Evolutionary conservation across 129 eudicot species (phyloP).

Genomic region (Centaurea solstitialis): DNA sequence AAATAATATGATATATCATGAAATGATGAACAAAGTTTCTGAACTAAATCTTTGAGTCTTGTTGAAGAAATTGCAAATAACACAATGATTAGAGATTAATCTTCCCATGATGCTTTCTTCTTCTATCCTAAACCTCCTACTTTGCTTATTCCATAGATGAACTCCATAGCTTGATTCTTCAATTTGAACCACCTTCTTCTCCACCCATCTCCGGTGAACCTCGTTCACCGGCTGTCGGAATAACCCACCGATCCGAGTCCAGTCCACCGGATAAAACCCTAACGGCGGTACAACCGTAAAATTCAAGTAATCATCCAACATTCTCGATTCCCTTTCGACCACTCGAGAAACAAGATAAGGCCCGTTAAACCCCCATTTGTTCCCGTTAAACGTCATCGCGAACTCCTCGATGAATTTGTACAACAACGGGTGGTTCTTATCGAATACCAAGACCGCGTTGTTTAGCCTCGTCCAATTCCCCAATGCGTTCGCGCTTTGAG

Average conservation of each 20-base stretch:
- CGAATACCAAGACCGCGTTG: constrained; percentile 78
- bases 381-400: constrained; percentile 66
- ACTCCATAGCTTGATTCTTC: constrained; percentile 53
- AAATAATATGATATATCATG: background rate
- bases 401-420: constrained; percentile 80
- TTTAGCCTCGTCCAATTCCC: constrained; percentile 79
- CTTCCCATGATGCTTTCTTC: constrained; percentile 65
- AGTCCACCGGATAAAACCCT: constrained; percentile 82
- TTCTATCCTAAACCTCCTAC: constrained; percentile 60
- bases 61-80: constrained; percentile 48
- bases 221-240: constrained; percentile 43
- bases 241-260: constrained; percentile 51
- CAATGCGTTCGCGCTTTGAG: constrained; percentile 46
- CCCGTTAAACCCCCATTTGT: constrained; percentile 87
- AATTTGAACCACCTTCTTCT: constrained; percentile 51
- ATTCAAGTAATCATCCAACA: constrained; percentile 10
- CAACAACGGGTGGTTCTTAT: constrained; percentile 64
- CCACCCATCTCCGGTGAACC: constrained; percentile 49
- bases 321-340: constrained; percentile 27
- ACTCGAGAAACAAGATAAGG: constrained; percentile 86
- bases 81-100: constrained; percentile 59
- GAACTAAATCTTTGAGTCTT: constrained; percentile 19
- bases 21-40: background rate
- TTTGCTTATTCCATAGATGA: constrained; percentile 84
- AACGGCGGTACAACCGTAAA: constrained; percentile 57